phyloP scores from a whole-genome alignment of 1,139 yeast genomes.

The Hansenula lynferdii region DNA sequence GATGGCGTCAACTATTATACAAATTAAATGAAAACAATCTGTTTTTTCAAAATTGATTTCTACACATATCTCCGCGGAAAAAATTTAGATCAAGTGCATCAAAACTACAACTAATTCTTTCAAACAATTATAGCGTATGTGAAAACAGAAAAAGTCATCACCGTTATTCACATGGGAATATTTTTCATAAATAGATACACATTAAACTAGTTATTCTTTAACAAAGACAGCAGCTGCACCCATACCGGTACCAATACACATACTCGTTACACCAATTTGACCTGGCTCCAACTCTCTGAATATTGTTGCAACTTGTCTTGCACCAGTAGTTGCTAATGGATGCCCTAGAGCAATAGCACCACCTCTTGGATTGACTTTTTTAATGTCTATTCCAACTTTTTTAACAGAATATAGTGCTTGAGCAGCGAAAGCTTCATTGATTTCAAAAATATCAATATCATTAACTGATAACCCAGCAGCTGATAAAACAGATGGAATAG shows the following conservation, averaged over 20 bases:
- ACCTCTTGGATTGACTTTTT: conserved; percentile 84
- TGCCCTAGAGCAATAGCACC: conserved; percentile 97
- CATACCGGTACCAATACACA: conserved; percentile 99
- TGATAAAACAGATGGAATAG: conserved; percentile 77
- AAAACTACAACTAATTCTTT: too few relatives aligned
- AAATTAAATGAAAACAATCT: too few relatives aligned
- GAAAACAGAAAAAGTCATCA: too few relatives aligned
- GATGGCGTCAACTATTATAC: too few relatives aligned
- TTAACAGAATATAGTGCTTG: conserved; percentile 79
- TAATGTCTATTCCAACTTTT: conserved; percentile 58
- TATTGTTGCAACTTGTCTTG: conserved; percentile 88
- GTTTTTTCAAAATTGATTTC: too few relatives aligned
- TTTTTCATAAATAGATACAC: too few relatives aligned
- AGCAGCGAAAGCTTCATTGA: conserved; percentile 96
- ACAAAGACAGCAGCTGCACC: conserved; percentile 91
- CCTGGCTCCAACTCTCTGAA: conserved; percentile 75
- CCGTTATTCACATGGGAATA: too few relatives aligned
- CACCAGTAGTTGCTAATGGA: conserved; percentile 95
- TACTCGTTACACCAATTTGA: conserved; percentile 84
- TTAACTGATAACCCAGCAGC: conserved; percentile 56
- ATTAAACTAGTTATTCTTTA: conserved; percentile 39
- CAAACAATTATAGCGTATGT: too few relatives aligned
- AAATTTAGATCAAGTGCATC: too few relatives aligned
- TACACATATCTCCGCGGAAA: too few relatives aligned
- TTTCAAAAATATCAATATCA: conserved; percentile 75